Evolutionary conservation across 176 grass and related monocot species (phyloP), one percentile per base, ranked within the genome.

Genomic region (Raddia distichophylla): DNA sequence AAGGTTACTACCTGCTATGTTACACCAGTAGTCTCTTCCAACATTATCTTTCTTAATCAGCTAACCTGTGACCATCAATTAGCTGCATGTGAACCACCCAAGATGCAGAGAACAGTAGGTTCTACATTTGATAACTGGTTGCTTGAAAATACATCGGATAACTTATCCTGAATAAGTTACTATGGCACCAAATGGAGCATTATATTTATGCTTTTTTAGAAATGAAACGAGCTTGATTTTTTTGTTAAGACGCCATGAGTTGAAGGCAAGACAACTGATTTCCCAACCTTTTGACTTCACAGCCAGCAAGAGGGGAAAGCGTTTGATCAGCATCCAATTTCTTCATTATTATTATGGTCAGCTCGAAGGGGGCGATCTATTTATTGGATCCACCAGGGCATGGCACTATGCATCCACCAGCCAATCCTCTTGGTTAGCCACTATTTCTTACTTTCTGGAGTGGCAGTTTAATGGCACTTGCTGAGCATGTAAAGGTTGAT

Each of bases 311-410:
- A 66, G 63, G 63, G 71, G 59, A 69, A 86, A 80, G 61, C 52
- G 12, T 66, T 45, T 57, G 57, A 86, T 64, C 56, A 70, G 35
- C 81, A 69, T 78, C 49, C 50, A 59, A 14, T 71, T 77, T 51
- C 32, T 78, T 63, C 3, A 10, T 12, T 77, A 67, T 57, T 47
- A 78, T 10, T 22, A 51, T 57, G 34, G 66, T 79, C 54, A 56
- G 78, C 74, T 79, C 71, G 33, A 85, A 86, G 73, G 62, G 78
- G 63, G 55, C 56, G 78, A 67, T 89, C 83, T 86, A 32, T 61
- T 59, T 69, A 82, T 78, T 83, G 69, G 86, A 83, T 86, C 82
- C 79, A 60, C 77, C 71, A 66, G 86, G 81, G 86, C 79, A 64
- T 89, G 79, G 42, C 80, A 66, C 64, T 87, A 78, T 46, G 61